Evolutionary conservation across 2,329 filamentous ascomycete genomes (phyloP), one percentile per base, ranked within the genome.

Genomic region (Leptographium procerum): DNA sequence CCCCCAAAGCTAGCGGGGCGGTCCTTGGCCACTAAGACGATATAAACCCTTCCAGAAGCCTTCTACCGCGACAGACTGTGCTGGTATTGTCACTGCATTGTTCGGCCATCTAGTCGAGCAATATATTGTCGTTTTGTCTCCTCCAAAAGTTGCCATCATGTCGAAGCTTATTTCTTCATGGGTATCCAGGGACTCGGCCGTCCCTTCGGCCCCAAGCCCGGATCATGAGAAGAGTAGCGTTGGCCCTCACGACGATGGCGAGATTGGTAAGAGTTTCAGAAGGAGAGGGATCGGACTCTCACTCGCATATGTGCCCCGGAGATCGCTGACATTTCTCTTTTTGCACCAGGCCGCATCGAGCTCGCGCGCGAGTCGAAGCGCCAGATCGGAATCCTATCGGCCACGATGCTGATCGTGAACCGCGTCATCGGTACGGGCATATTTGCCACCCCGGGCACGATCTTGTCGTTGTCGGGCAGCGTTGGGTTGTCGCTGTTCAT

Each of bases 371-470:
- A 79, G 8, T 71, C 72, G 59, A 80, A 80, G 64, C 74, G 79
- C 45, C 76, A 82, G 65, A 81, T 84, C 59, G 81, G 81, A 52
- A 65, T 82, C 53, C 69, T 75, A 52, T 79, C 77, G 6, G 81
- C 82, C 24, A 70, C 76, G 24, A 81, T 83, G 69, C 72, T 84
- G 59, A 83, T 85, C 67, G 79, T 85, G 69, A 85, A 85, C 71
- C 79, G 82, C 59, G 81, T 86, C 71, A 81, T 87, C 59, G 83
- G 84, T 48, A 85, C 82, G 13, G 83, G 84, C 61, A 86, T 87
- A 69, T 86, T 86, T 64, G 80, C 83, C 1, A 86, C 83, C 0
- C 83, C 83, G 0, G 76, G 76, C 48, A 74, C 77, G 47, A 84
- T 86, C 62, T 73, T 86, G 56, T 65, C 69, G 2, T 74, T 82